phyloP scores from a whole-genome alignment of 257 asterid genomes.

The Mentha longifolia region DNA sequence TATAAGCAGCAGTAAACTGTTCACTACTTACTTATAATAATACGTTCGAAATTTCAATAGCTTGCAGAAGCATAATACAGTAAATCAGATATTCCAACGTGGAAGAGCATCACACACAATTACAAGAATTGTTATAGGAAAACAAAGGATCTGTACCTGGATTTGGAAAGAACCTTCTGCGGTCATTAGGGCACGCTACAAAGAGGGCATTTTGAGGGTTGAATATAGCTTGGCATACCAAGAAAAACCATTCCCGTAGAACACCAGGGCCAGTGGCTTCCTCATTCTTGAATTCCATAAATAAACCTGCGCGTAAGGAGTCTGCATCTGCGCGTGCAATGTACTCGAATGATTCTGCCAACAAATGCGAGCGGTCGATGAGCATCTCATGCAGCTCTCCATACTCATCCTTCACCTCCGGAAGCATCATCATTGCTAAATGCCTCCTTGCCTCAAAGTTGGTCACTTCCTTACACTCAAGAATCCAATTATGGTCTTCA shows the following conservation, averaged over 20 bases:
- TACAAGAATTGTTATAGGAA: neutral
- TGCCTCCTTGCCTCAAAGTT: conserved; percentile 87
- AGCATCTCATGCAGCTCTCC: conserved; percentile 96
- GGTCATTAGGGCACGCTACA: conserved; percentile 90
- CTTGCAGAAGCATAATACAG: conserved; percentile 20
- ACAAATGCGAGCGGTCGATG: conserved; percentile 81
- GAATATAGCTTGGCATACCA: conserved; percentile 89
- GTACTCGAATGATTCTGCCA: conserved; percentile 83
- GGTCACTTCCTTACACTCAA: conserved; percentile 71
- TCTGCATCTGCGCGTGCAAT: conserved; percentile 64
- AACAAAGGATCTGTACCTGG: conserved; percentile 59
- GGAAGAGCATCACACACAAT: conserved; percentile 15
- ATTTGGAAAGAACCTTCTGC: conserved; percentile 95
- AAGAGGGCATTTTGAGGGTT: conserved; percentile 92
- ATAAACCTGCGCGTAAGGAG: conserved; percentile 77
- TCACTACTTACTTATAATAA: neutral
- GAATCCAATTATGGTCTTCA: conserved; percentile 81
- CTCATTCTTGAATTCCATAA: conserved; percentile 96
- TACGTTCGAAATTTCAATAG: conserved; percentile 13
- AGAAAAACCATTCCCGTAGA: conserved; percentile 92
- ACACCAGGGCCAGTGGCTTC: conserved; percentile 99
- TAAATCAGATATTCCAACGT: conserved; percentile 18
- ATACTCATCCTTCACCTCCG: conserved; percentile 80
- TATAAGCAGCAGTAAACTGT: conserved; percentile 3
- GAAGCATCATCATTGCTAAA: conserved; percentile 80